phyloP scores from a whole-genome alignment of 306 rosid genomes.

The Quercus engelmannii region DNA sequence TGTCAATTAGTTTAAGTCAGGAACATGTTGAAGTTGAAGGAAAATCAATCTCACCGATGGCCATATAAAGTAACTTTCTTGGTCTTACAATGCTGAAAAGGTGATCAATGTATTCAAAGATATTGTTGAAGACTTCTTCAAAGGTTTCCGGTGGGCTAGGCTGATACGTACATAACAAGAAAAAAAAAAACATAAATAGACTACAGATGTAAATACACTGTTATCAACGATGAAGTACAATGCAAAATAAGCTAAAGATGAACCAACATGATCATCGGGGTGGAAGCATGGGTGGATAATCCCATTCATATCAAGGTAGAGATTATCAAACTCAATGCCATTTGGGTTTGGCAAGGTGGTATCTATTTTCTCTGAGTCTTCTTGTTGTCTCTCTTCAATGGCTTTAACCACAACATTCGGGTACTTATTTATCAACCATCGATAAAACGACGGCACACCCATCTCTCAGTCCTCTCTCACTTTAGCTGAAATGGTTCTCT shows the following conservation, averaged over 20 bases:
- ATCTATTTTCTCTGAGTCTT: neutral
- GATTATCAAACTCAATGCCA: conserved; percentile 36
- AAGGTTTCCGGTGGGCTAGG: conserved; percentile 22
- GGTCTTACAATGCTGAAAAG: conserved; percentile 36
- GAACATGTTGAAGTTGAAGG: neutral
- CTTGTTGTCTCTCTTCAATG: conserved; percentile 3
- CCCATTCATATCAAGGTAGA: conserved; percentile 57
- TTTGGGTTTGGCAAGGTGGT: conserved; percentile 22
- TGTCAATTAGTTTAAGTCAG: no score
- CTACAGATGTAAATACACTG: neutral
- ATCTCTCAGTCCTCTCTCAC: conserved; percentile 6
- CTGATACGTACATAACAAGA: neutral
- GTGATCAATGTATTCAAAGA: conserved; percentile 42
- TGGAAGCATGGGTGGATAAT: conserved; percentile 63
- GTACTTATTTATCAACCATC: conserved; percentile 45
- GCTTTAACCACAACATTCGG: conserved; percentile 15
- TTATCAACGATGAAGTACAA: neutral
- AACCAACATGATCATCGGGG: conserved; percentile 28
- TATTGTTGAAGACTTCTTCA: conserved; percentile 38
- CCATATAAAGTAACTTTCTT: conserved; percentile 41
- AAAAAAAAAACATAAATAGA: neutral
- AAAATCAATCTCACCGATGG: conserved; percentile 32
- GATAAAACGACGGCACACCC: conserved; percentile 59
- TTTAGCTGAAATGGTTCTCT: no score
- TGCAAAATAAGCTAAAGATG: neutral